These are phyloP conservation scores for Lichtheimia hyalospora DNA, from an alignment of 371 early-diverging fungal species.

Conservation along the genomic window DNA sequence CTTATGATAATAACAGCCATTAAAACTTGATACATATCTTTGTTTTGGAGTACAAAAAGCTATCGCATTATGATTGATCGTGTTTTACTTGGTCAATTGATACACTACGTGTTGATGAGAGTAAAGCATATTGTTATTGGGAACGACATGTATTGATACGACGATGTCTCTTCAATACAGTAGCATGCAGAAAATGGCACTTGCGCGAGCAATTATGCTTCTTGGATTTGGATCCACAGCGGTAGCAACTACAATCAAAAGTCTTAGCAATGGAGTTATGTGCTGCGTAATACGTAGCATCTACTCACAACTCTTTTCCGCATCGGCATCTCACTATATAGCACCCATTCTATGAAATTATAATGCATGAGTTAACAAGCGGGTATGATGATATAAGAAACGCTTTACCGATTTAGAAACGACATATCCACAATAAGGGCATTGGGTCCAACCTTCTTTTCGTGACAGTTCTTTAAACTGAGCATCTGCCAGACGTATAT, in stretches of 20 bases:
- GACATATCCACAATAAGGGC: not conserved
- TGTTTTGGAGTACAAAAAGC: not conserved
- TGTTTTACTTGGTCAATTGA: not conserved
- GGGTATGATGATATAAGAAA: not conserved
- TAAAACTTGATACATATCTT: not conserved
- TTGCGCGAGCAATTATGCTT: not conserved
- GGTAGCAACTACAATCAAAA: not conserved
- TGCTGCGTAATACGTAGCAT: not conserved
- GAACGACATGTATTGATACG: not conserved
- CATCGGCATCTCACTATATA: not conserved
- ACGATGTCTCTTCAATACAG: not conserved
- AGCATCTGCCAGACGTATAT: not conserved
- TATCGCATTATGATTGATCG: not conserved
- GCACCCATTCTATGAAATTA: not conserved
- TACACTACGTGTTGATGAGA: no score
- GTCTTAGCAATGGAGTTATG: not conserved
- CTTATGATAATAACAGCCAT: not conserved
- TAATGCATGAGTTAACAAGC: not conserved
- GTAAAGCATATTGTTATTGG: not conserved
- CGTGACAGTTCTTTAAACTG: not conserved
- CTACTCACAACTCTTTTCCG: not conserved
- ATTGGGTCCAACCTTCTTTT: not conserved
- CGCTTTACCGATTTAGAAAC: not conserved
- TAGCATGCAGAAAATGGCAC: not conserved
- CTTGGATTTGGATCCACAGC: not conserved